These are phyloP conservation scores for Hydrangea macrophylla DNA, from an alignment of 148 eudicot genomes.

Conservation along the genomic window DNA sequence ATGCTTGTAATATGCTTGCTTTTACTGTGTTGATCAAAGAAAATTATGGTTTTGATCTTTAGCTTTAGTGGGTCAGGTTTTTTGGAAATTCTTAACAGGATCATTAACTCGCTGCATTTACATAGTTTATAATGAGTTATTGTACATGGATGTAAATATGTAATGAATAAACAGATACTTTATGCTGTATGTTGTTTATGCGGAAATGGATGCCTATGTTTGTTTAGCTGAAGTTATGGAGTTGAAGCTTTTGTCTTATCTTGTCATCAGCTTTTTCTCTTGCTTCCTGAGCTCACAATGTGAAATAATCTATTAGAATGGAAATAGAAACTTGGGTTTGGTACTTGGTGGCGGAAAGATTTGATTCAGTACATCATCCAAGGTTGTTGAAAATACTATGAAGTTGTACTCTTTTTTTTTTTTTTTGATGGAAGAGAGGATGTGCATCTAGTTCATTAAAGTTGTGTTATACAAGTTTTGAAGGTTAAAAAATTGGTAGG, in stretches of 20 bases:
- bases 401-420: too few relatives aligned
- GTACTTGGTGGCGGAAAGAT: neutral
- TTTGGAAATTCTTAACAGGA: neutral
- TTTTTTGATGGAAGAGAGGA: neutral
- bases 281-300: neutral
- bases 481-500: neutral
- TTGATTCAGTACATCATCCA: neutral
- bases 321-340: neutral
- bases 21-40: neutral
- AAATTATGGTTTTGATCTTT: neutral
- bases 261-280: neutral
- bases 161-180: neutral
- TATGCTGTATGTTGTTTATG: neutral
- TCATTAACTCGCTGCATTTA: neutral
- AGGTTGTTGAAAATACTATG: neutral
- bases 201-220: neutral
- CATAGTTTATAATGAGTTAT: neutral
- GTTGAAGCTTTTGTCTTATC: neutral
- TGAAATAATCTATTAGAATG: neutral
- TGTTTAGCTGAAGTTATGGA: neutral
- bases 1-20: neutral
- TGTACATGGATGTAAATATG: neutral
- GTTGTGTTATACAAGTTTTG: neutral
- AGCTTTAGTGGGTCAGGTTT: neutral
- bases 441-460: neutral